Evolutionary conservation across 768 basidiomycete genomes (phyloP).

Genomic region (Crassisporium funariophilum): DNA sequence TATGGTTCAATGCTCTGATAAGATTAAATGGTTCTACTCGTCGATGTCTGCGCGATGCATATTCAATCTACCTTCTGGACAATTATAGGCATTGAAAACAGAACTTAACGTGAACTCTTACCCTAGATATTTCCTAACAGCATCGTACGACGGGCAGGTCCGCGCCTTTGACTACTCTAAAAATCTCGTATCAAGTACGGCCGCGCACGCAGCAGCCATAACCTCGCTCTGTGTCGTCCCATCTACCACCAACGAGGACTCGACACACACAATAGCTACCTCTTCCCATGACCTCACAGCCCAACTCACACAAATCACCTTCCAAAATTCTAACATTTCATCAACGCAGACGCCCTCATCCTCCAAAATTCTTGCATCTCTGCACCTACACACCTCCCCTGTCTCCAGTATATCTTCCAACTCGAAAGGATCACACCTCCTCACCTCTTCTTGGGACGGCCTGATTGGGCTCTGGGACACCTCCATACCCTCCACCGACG

Average conservation of each 20-base stretch:
- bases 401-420: slow-evolving; percentile 71
- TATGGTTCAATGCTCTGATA: no score
- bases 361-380: slow-evolving; percentile 58
- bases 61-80: no score
- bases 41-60: no score
- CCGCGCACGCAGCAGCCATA: slow-evolving; percentile 65
- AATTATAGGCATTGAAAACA: not conserved
- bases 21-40: no score
- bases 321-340: slow-evolving; percentile 25
- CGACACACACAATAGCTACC: slow-evolving; percentile 53
- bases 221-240: slow-evolving; percentile 65
- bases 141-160: slow-evolving; percentile 79
- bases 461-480: slow-evolving; percentile 84
- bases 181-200: slow-evolving; percentile 48
- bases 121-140: slow-evolving; percentile 72
- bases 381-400: slow-evolving; percentile 83
- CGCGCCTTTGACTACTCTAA: slow-evolving; percentile 76
- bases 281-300: slow-evolving; percentile 83
- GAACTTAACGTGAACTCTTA: not conserved
- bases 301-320: slow-evolving; percentile 48
- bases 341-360: slow-evolving; percentile 16
- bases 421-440: slow-evolving; percentile 56
- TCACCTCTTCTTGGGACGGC: slow-evolving; percentile 89
- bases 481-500: slow-evolving; percentile 59
- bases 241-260: slow-evolving; percentile 22